Evolutionary conservation across 2,329 filamentous ascomycete species (phyloP).

Genomic region (Rhinocladiella mackenziei): DNA sequence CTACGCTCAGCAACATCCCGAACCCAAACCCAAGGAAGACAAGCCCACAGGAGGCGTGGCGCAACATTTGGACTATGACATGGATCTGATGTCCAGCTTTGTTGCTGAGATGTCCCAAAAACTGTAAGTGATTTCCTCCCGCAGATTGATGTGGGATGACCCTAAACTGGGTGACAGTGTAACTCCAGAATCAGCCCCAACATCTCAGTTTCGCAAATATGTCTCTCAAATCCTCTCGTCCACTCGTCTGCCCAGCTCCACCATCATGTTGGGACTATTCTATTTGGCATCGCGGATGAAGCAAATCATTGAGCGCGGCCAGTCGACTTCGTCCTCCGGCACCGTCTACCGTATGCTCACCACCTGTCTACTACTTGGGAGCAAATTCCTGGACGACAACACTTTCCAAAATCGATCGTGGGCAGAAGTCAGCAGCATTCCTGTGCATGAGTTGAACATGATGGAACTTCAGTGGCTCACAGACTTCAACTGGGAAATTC

Average conservation of each 20-base stretch:
- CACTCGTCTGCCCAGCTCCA: conserved; percentile 83
- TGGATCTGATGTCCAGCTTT: conserved; percentile 93
- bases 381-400: conserved; percentile 95
- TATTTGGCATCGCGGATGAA: conserved; percentile 82
- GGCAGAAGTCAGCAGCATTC: conserved; percentile 90
- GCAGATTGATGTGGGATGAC: conserved; percentile 33
- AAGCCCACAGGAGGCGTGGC: conserved; percentile 80
- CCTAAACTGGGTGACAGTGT: too few relatives aligned
- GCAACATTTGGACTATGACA: conserved; percentile 91
- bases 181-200: conserved; percentile 58
- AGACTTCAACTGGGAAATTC: conserved; percentile 77
- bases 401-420: conserved; percentile 97
- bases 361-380: conserved; percentile 76
- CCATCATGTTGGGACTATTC: conserved; percentile 84
- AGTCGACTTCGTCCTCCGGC: conserved; percentile 57
- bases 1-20: conserved; percentile 33
- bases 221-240: conserved; percentile 86
- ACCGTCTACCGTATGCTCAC: conserved; percentile 86
- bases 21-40: conserved; percentile 53
- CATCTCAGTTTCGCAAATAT: conserved; percentile 81
- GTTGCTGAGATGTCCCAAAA: conserved; percentile 82
- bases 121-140: conserved; percentile 52
- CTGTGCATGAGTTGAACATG: conserved; percentile 75
- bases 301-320: conserved; percentile 57
- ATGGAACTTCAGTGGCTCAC: conserved; percentile 85